Percentiles rank a stretch among this genome's conserved stretches.
Conservation (phyloP, 257 asterid genomes). For the Solanum paucissectum region DNA sequence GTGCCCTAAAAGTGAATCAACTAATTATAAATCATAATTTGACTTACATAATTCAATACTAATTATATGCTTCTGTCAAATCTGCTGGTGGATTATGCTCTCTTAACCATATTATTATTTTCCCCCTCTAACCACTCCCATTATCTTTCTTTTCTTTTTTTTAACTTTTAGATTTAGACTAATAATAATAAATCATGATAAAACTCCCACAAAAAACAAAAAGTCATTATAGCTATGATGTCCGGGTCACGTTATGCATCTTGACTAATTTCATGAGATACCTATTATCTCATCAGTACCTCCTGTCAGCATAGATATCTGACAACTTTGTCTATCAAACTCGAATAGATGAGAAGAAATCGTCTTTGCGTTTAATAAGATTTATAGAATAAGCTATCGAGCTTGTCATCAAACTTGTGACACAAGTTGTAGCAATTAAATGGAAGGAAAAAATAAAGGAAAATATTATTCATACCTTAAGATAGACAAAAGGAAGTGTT, state of each 20-base stretch:
- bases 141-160: not conserved
- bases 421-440: not conserved
- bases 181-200: not conserved
- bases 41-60: not conserved
- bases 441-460: not conserved
- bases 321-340: not conserved
- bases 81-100: not conserved
- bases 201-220: not conserved
- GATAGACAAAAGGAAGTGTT: not conserved
- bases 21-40: not conserved
- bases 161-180: too few species aligned
- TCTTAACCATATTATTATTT: not conserved
- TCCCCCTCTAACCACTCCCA: not conserved
- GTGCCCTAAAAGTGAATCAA: not conserved
- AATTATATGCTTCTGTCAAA: not conserved
- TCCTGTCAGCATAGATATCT: not conserved
- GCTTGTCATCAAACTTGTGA: not conserved
- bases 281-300: rapidly evolving
- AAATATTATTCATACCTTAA: not conserved
- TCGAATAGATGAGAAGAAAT: not conserved
- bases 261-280: not conserved
- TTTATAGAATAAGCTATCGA: not conserved
- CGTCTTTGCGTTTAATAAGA: not conserved
- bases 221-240: not conserved
- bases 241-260: rapidly evolving